Evolutionary conservation across 163 green algal species (phyloP), one percentile per base, ranked within the genome.

Genomic region (Chloromonas sp.): DNA sequence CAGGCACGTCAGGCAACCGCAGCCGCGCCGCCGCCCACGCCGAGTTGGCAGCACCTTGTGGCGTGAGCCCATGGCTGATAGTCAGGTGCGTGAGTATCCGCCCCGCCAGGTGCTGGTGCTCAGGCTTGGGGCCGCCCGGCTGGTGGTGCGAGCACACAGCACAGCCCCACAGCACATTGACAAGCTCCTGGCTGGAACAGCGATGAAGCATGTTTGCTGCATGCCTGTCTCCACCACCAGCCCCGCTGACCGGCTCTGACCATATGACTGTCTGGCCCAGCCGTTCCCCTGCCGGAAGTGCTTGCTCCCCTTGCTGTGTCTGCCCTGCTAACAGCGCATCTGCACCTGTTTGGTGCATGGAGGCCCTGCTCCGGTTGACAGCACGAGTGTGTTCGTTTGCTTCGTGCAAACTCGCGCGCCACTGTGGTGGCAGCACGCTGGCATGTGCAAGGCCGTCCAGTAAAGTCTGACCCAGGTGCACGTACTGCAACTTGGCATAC

Each of bases 401-500:
- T 36, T 36, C 36, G 36, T 36, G 36, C 36, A 36, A 36, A 36
- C 36, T 36, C 36, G 36, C 36, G 36, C 36, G 36, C 36, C 36
- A 36, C 36, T 36, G 36, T 36, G 36, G 36, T 36, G 36, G 36
- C 36, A 36, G 36, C 36, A 36, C 36, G 36, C 36, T 36, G 36
- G 36, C 36, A 36, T 36, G 36, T 36, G 36, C 36, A 36, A 36
- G 36, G 36, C 36, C 36, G 36, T 36, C 36, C 36, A 36, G 36
- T 36, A 36, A 36, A 36, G 36, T 36, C 36, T 36, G 36, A 36
- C 36, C 36, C 36, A 36, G 36, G 36, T 36, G 36, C 36, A 36
- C 36, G 36, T 36, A 83, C 66, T 78, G 61, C 81, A 86, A 36
- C 82, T 88, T 88, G 70, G 87, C 87, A 60, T 83, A 87, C 60